Percentiles rank a stretch among this genome's conserved stretches.
phyloP scores from a whole-genome alignment of 2,329 filamentous ascomycete genomes.

The Aureobasidium sp. region DNA sequence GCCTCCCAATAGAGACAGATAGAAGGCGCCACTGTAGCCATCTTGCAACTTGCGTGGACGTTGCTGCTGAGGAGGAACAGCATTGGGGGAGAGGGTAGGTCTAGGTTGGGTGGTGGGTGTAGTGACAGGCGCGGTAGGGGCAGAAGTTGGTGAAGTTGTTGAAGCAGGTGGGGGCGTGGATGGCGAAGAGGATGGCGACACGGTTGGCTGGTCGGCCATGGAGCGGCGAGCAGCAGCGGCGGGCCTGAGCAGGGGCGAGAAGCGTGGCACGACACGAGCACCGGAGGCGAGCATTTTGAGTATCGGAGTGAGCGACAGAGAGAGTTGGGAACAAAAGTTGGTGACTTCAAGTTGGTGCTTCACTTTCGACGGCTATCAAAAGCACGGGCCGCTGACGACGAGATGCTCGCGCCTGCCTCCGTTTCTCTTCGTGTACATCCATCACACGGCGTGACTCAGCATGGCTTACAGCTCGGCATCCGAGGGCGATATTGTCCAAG shows the following conservation, averaged over 20 bases:
- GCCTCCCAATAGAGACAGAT: slow-evolving; percentile 17
- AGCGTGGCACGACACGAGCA: background rate
- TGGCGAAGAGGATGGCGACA: background rate
- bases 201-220: background rate
- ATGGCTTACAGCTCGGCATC: slow-evolving; percentile 56
- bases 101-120: background rate
- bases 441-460: background rate
- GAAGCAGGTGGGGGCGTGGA: background rate
- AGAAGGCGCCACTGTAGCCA: slow-evolving; percentile 9
- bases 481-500: slow-evolving; percentile 81
- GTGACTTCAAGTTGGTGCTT: background rate
- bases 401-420: background rate
- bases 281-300: slow-evolving; percentile 6
- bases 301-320: background rate
- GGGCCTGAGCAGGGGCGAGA: background rate
- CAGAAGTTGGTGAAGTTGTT: background rate
- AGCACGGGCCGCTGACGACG: background rate
- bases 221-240: background rate
- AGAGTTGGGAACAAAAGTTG: background rate
- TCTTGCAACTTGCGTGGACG: background rate
- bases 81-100: background rate
- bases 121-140: background rate
- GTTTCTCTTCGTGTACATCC: background rate
- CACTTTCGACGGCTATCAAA: background rate
- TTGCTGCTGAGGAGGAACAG: background rate